These are phyloP conservation scores for Candida dendrica DNA, from an alignment of 805 yeast species.

Conservation along the genomic window DNA sequence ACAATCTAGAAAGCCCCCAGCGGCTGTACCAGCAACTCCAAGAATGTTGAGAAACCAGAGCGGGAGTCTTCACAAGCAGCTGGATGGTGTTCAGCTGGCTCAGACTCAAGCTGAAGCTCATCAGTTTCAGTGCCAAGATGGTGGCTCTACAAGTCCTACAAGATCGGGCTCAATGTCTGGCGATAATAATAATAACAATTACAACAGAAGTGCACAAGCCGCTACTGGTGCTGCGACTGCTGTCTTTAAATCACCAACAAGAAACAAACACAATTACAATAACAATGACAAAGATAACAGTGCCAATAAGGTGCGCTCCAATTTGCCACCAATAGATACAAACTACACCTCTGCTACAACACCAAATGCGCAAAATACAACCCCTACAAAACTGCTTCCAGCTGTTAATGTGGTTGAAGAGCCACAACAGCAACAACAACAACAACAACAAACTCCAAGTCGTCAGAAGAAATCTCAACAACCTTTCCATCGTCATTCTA, in stretches of 20 bases:
- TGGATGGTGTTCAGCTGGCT: background rate
- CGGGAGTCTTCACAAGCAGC: slow-evolving; percentile 22
- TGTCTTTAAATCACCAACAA: background rate
- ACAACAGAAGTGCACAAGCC: background rate
- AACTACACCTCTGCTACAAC: background rate
- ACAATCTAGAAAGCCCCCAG: slow-evolving; percentile 10
- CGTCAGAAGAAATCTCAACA: slow-evolving; percentile 17
- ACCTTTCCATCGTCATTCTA: slow-evolving; percentile 69
- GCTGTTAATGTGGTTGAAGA: slow-evolving; percentile 3
- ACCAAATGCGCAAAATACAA: slow-evolving; percentile 13
- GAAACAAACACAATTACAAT: slow-evolving; percentile 6
- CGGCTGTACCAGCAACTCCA: slow-evolving; percentile 56
- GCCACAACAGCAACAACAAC: slow-evolving; percentile 5
- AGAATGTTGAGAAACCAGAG: slow-evolving; percentile 58
- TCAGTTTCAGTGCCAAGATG: slow-evolving; percentile 3
- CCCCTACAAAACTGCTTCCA: slow-evolving; percentile 18
- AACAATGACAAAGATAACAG: background rate
- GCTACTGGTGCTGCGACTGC: background rate
- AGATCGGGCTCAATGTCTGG: no score
- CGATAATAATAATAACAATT: no score
- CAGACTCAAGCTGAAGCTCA: slow-evolving; percentile 1
- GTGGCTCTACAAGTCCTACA: background rate
- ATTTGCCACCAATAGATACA: slow-evolving; percentile 7
- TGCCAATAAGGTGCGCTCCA: slow-evolving; percentile 1
- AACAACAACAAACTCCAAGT: slow-evolving; percentile 10